Evolutionary conservation across 2,329 filamentous ascomycete genomes (phyloP), one percentile per base, ranked within the genome.

Genomic region (Davidsoniella australis): DNA sequence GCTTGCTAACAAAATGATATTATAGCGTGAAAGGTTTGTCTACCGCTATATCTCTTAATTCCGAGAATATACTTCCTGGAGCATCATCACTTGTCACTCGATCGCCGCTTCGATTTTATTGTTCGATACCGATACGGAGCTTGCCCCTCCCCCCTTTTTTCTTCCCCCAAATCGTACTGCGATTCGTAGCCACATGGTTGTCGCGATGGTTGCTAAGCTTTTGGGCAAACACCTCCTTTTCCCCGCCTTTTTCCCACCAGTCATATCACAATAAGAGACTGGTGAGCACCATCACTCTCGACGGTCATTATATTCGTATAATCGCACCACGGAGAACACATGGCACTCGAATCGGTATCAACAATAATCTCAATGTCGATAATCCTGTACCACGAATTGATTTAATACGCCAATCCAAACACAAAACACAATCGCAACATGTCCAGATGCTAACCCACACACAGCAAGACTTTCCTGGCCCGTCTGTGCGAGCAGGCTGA

Each of bases 401-500:
- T 33, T 33, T 9, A 33, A 9, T 4, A 33, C 29, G 29, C 8
- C 29, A 33, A 33, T 33, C 29, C 9, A 33, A 33, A 2, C 12
- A 33, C 9, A 20, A 23, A 23, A 5, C 8, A 16, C 9, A 20
- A 26, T 16, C 5, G 16, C 36, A 46, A 41, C 29, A 46, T 41
- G 9, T n/a, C n/a, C 23, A 24, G 26, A 14, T 49, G 47, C 50
- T 52, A 46, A 52, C 51, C 41, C 36, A 23, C n/a, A 33, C 47
- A 66, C 68, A 94, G 87, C 83, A 96, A 96, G 82, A 96, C 91
- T 66, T 96, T 96, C 79, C 86, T 96, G 69, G 91, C 91, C 70
- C 82, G 91, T 75, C 87, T 98, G 67, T 96, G 91, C 78, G 91
- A 96, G 85, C 91, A 98, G 81, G 91, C 91, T 67, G 91, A 96